Conservation (phyloP, 768 basidiomycete genomes). For the Mycena maculata region DNA sequence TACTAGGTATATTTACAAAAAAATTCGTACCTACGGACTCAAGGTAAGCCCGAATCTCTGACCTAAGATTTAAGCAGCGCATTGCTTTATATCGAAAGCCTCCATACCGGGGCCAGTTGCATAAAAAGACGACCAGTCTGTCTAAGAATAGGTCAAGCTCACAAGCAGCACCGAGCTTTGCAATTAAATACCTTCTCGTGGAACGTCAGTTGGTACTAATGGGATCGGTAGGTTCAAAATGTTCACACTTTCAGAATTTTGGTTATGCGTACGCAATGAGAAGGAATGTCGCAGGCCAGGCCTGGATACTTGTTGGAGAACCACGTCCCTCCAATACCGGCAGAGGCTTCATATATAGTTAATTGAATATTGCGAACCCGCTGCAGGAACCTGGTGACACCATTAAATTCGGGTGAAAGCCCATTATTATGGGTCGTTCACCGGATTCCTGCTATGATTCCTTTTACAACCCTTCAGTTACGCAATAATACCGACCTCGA, state of each 20-base stretch:
- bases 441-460: conserved; percentile 69
- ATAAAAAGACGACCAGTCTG: conserved; percentile 72
- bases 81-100: neutral
- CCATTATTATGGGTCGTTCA: conserved; percentile 28
- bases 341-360: conserved; percentile 68
- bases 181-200: conserved; percentile 55
- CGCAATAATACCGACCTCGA: neutral
- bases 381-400: conserved; percentile 59
- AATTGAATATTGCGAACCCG: conserved; percentile 64
- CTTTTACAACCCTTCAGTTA: conserved; percentile 31
- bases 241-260: conserved; percentile 27
- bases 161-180: conserved; percentile 18
- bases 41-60: conserved; percentile 65
- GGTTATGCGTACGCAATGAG: conserved; percentile 55
- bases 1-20: neutral
- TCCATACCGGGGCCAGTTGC: conserved; percentile 58
- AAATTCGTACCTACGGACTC: conserved; percentile 47
- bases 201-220: conserved; percentile 71
- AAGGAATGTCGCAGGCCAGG: conserved; percentile 71
- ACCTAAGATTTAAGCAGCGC: neutral
- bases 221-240: neutral
- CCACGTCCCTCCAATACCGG: conserved; percentile 75
- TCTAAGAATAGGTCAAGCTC: conserved; percentile 44
- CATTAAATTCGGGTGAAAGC: neutral
- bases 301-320: conserved; percentile 68